Conservation (phyloP, 2,329 filamentous ascomycete species). For the Sporothrix phasma region DNA sequence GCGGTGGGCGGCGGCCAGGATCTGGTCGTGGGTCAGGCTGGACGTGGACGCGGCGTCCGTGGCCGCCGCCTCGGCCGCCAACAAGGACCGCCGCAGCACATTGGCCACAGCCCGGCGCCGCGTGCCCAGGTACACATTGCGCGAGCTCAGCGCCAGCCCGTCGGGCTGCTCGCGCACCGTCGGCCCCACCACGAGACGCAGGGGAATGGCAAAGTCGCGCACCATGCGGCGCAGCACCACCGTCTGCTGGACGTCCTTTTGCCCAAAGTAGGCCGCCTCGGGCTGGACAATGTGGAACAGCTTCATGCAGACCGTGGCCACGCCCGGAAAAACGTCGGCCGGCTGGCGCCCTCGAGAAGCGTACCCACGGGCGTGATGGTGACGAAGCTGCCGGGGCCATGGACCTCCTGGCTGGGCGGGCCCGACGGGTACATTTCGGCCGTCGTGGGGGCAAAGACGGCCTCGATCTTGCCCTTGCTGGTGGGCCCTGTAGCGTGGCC, state of each 20-base stretch:
- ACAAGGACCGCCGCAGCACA: slow-evolving; percentile 60
- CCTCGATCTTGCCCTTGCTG: slow-evolving; percentile 28
- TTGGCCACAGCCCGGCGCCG: slow-evolving; percentile 62
- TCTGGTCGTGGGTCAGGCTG: slow-evolving; percentile 39
- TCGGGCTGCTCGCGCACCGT: slow-evolving; percentile 66
- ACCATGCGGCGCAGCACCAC: slow-evolving; percentile 82
- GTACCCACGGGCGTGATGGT: slow-evolving; percentile 77
- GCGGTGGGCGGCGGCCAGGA: slow-evolving; percentile 61
- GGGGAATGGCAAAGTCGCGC: slow-evolving; percentile 73
- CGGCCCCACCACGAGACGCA: slow-evolving; percentile 59
- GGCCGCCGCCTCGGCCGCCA: slow-evolving; percentile 52
- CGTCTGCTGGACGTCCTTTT: slow-evolving; percentile 96
- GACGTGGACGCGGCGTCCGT: slow-evolving; percentile 21
- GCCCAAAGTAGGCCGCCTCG: slow-evolving; percentile 81
- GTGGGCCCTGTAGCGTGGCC: slow-evolving; percentile 34
- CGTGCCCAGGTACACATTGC: slow-evolving; percentile 84
- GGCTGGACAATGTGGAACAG: slow-evolving; percentile 74
- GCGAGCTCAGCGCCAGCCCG: slow-evolving; percentile 80
- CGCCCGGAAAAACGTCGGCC: slow-evolving; percentile 96
- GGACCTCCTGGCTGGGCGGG: slow-evolving; percentile 59
- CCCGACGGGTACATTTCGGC: slow-evolving; percentile 80
- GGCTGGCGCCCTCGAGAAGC: slow-evolving; percentile 71
- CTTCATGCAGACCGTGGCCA: slow-evolving; percentile 94
- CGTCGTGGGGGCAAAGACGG: slow-evolving; percentile 78
- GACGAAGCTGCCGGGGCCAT: slow-evolving; percentile 79